These are phyloP conservation scores for Neurospora discreta DNA, from an alignment of 495 filamentous ascomycete species.

Conservation along the genomic window DNA sequence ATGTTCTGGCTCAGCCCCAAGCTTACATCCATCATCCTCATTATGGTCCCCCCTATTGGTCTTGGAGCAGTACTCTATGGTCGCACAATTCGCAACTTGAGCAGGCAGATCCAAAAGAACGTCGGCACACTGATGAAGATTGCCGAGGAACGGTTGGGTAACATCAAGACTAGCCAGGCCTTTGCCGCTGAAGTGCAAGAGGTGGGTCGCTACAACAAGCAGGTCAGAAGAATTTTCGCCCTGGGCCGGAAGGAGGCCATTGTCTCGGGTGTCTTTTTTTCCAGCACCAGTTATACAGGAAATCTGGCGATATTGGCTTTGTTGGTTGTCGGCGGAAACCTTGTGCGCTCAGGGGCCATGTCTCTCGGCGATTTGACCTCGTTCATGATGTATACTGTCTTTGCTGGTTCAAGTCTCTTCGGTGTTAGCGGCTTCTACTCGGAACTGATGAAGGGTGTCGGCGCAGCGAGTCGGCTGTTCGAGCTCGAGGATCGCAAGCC, in stretches of 20 bases:
- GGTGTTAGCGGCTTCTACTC: slow-evolving; percentile 94
- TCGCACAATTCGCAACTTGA: slow-evolving; percentile 72
- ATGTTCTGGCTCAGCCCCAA: slow-evolving; percentile 93
- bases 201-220: slow-evolving; percentile 79
- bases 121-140: slow-evolving; percentile 89
- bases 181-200: slow-evolving; percentile 90
- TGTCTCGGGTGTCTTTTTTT: slow-evolving; percentile 86
- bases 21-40: slow-evolving; percentile 69
- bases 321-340: slow-evolving; percentile 75
- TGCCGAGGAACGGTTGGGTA: slow-evolving; percentile 89
- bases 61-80: slow-evolving; percentile 86
- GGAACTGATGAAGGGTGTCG: slow-evolving; percentile 97
- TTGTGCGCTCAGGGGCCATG: slow-evolving; percentile 79
- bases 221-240: slow-evolving; percentile 82
- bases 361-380: slow-evolving; percentile 88
- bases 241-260: slow-evolving; percentile 78
- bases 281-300: slow-evolving; percentile 74
- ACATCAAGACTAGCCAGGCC: slow-evolving; percentile 89
- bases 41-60: slow-evolving; percentile 90
- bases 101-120: slow-evolving; percentile 83
- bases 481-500: slow-evolving; percentile 90
- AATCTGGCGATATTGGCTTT: slow-evolving; percentile 89
- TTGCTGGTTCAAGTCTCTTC: slow-evolving; percentile 83
- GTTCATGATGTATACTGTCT: slow-evolving; percentile 96
- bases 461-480: slow-evolving; percentile 87